Conservation (phyloP, 495 filamentous ascomycete genomes). For the Durotheca rogersii region DNA sequence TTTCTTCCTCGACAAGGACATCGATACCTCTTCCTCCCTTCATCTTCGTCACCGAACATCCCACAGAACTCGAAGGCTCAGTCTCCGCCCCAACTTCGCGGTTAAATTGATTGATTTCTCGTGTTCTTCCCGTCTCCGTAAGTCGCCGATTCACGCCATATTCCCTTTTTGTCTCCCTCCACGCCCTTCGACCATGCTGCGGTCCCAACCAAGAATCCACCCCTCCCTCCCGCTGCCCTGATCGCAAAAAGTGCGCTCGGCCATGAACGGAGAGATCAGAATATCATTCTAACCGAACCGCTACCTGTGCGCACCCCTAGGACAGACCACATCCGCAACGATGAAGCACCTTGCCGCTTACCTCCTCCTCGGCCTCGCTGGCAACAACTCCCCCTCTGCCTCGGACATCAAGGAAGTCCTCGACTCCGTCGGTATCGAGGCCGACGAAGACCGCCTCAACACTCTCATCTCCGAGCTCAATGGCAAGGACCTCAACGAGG, state of each 20-base stretch:
- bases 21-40: conserved; percentile 22
- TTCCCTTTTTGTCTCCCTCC: conserved; percentile 1
- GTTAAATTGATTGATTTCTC: conserved; percentile 62
- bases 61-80: conserved; percentile 56
- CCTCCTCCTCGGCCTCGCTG: conserved; percentile 91
- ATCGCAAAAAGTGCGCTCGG: too few species aligned
- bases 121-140: conserved; percentile 47
- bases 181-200: conserved; percentile 1
- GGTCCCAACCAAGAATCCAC: background rate
- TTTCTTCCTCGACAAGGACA: too few species aligned
- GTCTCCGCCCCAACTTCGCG: conserved; percentile 55
- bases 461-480: conserved; percentile 87
- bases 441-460: conserved; percentile 80
- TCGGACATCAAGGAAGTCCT: conserved; percentile 89
- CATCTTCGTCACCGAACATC: conserved; percentile 32
- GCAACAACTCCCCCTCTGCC: conserved; percentile 86
- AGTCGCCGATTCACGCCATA: conserved; percentile 10
- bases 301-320: too few species aligned
- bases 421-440: conserved; percentile 91
- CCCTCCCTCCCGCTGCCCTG: background rate
- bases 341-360: conserved; percentile 99
- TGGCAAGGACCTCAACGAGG: conserved; percentile 97
- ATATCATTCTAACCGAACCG: too few species aligned
- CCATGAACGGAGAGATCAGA: too few species aligned
- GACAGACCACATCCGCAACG: conserved; percentile 59